Base-by-base conservation (phyloP, 169 alveolate genomes). In the Perkinsus marinus region DNA sequence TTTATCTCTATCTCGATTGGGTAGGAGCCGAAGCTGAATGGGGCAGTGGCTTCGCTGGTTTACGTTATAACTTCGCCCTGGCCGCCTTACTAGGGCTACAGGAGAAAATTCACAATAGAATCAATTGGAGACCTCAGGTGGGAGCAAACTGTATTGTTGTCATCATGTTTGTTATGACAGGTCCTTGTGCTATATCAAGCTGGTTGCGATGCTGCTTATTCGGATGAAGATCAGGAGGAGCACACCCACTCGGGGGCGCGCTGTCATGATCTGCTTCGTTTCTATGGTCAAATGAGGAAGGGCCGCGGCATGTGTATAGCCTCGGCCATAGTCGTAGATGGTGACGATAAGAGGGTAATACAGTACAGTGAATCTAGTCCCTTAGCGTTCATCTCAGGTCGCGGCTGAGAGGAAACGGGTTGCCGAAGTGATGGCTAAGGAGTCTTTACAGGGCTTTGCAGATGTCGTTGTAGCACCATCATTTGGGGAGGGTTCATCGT, bases 1-100 rank as follows among this genome's bases (percentile, higher is more conserved):
- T 91, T 19, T 91, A 91, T 17, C 91, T 68, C 36, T 91, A 57
- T 92, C 68, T 91, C 38, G 89, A 57, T 34, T 46, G 39, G 43
- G 46, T 39, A 37, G 93, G 91, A 3, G 90, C 68, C 26, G 43
- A n/a, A 36, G 46, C 46, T 43, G 93, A 91, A 68, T 93, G 93
- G 93, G 94, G 94, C 41, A 93, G 94, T 39, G 94, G 93, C 47
- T 39, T 93, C 90, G 93, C 90, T 37, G 94, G 94, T 46, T 68
- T 93, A 34, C 92, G 92, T 3, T 93, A 47, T 69, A 93, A 93
- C 37, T 69, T 93, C 90, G 93, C 94, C 17, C 43, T 93, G 90
- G 90, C 91, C 43, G 68, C 93, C 37, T 38, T 93, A 68, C 93
- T 79, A 39, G 91, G 89, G 22, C 90, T 91, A 26, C 93, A 91